Evolutionary conservation across 2,329 filamentous ascomycete species (phyloP).

Genomic region (Chaetomiaceae sp.): DNA sequence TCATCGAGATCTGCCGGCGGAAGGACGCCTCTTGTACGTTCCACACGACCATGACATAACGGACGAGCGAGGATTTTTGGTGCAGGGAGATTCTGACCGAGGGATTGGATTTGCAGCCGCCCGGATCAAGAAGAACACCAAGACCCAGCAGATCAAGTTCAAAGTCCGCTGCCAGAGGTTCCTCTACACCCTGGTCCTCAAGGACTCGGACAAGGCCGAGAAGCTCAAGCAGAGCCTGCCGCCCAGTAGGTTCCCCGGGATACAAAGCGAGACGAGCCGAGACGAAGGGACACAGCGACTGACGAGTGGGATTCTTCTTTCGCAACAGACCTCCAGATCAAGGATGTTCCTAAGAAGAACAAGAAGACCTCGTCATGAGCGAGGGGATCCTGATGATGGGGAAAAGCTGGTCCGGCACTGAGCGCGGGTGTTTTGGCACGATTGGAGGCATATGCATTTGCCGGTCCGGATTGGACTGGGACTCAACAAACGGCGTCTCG

Average conservation of each 20-base stretch:
- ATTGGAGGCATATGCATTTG: conserved; percentile 26
- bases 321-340: conserved; percentile 46
- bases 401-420: conserved; percentile 10
- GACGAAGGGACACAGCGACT: conserved; percentile 15
- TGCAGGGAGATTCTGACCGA: conserved; percentile 14
- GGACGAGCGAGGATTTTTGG: conserved; percentile 13
- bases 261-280: background rate
- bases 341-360: conserved; percentile 48
- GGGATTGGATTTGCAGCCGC: conserved; percentile 54
- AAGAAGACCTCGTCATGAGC: conserved; percentile 24
- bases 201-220: conserved; percentile 99
- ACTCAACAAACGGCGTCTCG: conserved; percentile 49
- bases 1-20: conserved; percentile 99
- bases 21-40: conserved; percentile 98
- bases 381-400: conserved; percentile 13
- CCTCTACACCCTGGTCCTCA: conserved; percentile 97
- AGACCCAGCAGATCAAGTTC: conserved; percentile 95
- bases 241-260: conserved; percentile 65
- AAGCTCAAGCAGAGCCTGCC: conserved; percentile 99
- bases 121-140: conserved; percentile 94
- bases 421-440: conserved; percentile 25
- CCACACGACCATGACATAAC: conserved; percentile 13
- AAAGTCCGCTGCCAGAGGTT: conserved; percentile 98
- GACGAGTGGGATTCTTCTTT: conserved; percentile 21
- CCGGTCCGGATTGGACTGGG: conserved; percentile 31